phyloP scores from a whole-genome alignment of 2,329 filamentous ascomycete species.

The Alternaria hordeiaustralica region DNA sequence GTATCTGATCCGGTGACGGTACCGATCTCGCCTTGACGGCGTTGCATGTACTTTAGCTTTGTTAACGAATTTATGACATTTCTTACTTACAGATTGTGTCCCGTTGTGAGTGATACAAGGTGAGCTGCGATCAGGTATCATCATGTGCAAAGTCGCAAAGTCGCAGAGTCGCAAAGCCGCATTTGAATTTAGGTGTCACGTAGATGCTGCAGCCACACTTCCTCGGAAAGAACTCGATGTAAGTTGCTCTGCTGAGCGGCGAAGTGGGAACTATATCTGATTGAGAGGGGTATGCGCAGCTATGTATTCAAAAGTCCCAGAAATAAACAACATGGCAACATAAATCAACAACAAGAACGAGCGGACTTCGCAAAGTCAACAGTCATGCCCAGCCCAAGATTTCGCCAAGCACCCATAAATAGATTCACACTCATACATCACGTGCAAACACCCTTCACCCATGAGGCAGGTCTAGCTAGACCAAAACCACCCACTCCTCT shows the following conservation, averaged over 20 bases:
- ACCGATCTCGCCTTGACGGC: background rate
- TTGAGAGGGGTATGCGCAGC: constrained; percentile 11
- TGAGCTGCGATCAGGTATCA: background rate
- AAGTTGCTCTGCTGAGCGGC: no score
- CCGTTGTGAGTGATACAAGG: rapidly evolving
- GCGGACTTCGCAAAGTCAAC: background rate
- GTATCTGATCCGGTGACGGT: background rate
- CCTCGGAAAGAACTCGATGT: no score
- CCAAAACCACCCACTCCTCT: constrained; percentile 44
- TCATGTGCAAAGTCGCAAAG: no score
- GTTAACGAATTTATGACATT: background rate
- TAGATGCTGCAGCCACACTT: background rate
- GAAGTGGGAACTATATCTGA: background rate
- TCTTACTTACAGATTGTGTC: background rate
- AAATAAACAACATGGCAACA: background rate
- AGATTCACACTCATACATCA: no score
- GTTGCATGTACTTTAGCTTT: no score
- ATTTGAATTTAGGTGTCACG: background rate
- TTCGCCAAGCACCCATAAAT: background rate
- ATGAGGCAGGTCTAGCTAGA: constrained; percentile 17
- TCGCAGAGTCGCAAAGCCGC: no score
- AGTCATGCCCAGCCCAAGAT: background rate
- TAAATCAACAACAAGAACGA: background rate
- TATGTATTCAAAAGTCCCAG: background rate
- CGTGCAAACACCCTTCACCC: background rate